Base-by-base conservation (phyloP, 306 rosid genomes). In the Trifolium fragiferum region DNA sequence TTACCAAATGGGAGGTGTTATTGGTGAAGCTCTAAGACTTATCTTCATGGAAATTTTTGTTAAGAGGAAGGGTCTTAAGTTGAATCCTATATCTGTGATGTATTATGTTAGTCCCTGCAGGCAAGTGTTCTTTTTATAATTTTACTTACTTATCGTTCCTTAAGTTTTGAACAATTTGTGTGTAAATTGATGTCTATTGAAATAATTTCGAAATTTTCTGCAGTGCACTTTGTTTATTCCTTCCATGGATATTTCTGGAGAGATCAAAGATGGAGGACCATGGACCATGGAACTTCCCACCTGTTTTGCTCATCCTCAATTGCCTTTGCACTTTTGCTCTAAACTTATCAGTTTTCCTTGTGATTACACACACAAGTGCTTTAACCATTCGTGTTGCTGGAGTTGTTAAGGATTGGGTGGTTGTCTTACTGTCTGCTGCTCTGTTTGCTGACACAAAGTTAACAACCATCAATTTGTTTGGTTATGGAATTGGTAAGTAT, bases 41-140 rank as follows among this genome's bases (percentile, higher is more conserved):
- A 94, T 94, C 76, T 94, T 94, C 84, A 90, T 94, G 99, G 99
- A 94, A 86, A 94, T 94, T 82, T 86, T 94, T 60, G 99, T 94
- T 72, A 94, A 94, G 82, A 87, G 89, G 79, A 94, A 92, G 82
- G 99, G 99, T 82, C 96, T 94, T 64, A 94, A 90, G 81, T 80
- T 94, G 80, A 94, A 92, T 73, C 98, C 99, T 51, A 79, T 94
- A 73, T 92, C 99, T 8, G 85, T 94, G 76, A 92, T 94, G 99
- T 94, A 89, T 82, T 94, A 94, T 71, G 98, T 94, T 80, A 94
- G 99, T 86, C 99, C 99, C 21, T 94, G 95, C 97, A 94, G 98
- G 98, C 82, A 88, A 73, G 73, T 66, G 54, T 53, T 79, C 43
- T 66, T 15, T 72, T 60, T 35, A 69, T 59, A 67, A 66, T 33